Evolutionary conservation across 345 rosid genomes (phyloP).

Genomic region (Arabidopsis arenosa): DNA sequence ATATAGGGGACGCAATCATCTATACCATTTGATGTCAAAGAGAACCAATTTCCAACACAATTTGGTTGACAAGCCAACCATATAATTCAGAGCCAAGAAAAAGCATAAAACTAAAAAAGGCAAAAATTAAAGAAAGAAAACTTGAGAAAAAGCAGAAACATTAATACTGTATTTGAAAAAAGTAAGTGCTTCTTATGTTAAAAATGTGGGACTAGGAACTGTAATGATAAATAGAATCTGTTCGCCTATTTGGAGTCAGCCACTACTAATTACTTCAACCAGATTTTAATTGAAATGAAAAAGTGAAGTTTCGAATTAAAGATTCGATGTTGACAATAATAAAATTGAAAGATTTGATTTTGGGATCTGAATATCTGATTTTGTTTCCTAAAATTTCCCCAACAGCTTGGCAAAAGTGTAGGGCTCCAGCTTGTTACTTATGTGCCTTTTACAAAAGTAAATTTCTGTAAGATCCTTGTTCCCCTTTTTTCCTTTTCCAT

Average conservation of each 20-base stretch:
- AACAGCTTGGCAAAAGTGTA: conserved; percentile 50
- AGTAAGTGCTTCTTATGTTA: conserved; percentile 43
- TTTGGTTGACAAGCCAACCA: conserved; percentile 42
- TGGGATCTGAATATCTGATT: conserved; percentile 47
- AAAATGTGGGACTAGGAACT: conserved; percentile 45
- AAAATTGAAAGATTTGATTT: conserved; percentile 47
- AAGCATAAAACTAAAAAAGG: conserved; percentile 35
- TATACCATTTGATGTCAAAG: conserved; percentile 21
- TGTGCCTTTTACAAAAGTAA: conserved; percentile 47
- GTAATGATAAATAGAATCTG: conserved; percentile 37
- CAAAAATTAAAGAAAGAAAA: conserved; percentile 16
- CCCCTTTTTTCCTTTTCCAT: conserved; percentile 34
- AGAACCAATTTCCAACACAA: conserved; percentile 39
- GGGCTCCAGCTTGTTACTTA: conserved; percentile 48
- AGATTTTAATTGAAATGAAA: conserved; percentile 18
- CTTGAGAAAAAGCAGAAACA: conserved; percentile 30
- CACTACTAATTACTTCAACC: conserved; percentile 39
- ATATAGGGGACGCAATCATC: conserved; percentile 6
- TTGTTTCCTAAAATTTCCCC: conserved; percentile 48
- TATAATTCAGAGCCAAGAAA: conserved; percentile 43
- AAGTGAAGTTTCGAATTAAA: conserved; percentile 31
- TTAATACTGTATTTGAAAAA: conserved; percentile 36
- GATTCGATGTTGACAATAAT: conserved; percentile 46
- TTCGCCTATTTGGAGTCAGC: conserved; percentile 46
- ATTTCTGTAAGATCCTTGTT: conserved; percentile 45